These are phyloP conservation scores for Beauveria brongniartii DNA, from an alignment of 2,329 filamentous ascomycete species.

Conservation along the genomic window DNA sequence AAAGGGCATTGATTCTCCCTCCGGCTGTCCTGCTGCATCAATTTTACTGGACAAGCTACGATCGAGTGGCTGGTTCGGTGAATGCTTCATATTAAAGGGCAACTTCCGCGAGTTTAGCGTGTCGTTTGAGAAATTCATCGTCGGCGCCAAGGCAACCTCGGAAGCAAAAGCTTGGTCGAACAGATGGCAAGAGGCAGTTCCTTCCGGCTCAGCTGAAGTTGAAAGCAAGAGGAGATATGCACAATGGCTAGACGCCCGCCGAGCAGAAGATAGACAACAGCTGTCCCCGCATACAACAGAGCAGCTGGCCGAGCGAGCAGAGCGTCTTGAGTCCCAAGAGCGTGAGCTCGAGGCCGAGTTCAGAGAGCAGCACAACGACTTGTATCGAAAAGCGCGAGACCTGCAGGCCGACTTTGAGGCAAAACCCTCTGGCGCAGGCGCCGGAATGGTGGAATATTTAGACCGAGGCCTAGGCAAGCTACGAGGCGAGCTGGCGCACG, in stretches of 20 bases:
- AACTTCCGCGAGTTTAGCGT: slow-evolving; percentile 47
- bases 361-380: slow-evolving; percentile 33
- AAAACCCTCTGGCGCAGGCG: slow-evolving; percentile 33
- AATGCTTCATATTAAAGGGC: slow-evolving; percentile 47
- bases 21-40: slow-evolving; percentile 43
- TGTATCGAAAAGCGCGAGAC: slow-evolving; percentile 37
- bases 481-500: slow-evolving; percentile 19
- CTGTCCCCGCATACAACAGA: slow-evolving; percentile 30
- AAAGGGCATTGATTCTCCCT: slow-evolving; percentile 38
- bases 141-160: slow-evolving; percentile 33
- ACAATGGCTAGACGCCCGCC: slow-evolving; percentile 36
- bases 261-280: slow-evolving; percentile 33
- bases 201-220: slow-evolving; percentile 12
- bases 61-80: slow-evolving; percentile 40
- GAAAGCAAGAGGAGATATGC: slow-evolving; percentile 33
- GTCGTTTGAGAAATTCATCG: slow-evolving; percentile 44
- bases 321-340: slow-evolving; percentile 37
- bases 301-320: slow-evolving; percentile 31
- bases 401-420: slow-evolving; percentile 22
- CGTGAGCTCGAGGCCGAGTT: slow-evolving; percentile 42
- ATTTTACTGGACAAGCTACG: slow-evolving; percentile 37
- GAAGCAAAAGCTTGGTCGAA: slow-evolving; percentile 30
- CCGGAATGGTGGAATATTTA: slow-evolving; percentile 40
- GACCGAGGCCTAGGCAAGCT: slow-evolving; percentile 38
- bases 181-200: slow-evolving; percentile 20